phyloP scores from a whole-genome alignment of 352 stramenopile species.

The Phytophthora cajani region DNA sequence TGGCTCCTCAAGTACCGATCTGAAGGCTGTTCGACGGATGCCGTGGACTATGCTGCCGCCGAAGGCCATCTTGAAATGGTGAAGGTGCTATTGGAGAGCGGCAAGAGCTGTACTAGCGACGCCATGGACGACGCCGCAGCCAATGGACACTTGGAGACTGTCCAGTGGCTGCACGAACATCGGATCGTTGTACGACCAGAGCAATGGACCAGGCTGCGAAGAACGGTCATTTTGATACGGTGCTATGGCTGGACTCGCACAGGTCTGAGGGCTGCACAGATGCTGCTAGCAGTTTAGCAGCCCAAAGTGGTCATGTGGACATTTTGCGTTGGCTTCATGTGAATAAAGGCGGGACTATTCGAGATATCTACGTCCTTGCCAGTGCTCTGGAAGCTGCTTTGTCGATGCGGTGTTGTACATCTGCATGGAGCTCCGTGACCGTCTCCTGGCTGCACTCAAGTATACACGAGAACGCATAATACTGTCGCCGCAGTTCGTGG shows the following conservation, averaged over 20 bases:
- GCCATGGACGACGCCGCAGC: not conserved
- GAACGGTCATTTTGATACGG: not conserved
- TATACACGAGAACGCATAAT: too few species aligned
- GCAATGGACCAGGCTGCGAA: not conserved
- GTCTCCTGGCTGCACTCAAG: too few species aligned
- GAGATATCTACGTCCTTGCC: too few species aligned
- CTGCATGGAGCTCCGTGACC: too few species aligned
- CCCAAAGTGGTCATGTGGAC: not conserved
- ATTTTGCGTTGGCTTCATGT: not conserved
- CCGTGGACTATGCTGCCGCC: not conserved
- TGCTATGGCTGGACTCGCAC: not conserved
- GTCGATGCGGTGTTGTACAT: too few species aligned
- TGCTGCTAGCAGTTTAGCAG: not conserved
- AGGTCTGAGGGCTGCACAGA: not conserved
- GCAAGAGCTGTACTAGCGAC: not conserved
- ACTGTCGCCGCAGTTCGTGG: too few species aligned
- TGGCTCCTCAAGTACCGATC: not conserved
- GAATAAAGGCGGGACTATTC: too few species aligned
- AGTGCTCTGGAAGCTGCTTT: too few species aligned
- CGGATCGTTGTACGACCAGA: not conserved
- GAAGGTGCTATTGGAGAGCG: not conserved
- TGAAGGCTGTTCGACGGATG: not conserved
- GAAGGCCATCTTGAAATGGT: not conserved
- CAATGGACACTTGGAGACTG: not conserved
- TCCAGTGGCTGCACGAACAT: not conserved